Evolutionary conservation across 2,329 filamentous ascomycete genomes (phyloP).

Genomic region (Graphilbum fragrans): DNA sequence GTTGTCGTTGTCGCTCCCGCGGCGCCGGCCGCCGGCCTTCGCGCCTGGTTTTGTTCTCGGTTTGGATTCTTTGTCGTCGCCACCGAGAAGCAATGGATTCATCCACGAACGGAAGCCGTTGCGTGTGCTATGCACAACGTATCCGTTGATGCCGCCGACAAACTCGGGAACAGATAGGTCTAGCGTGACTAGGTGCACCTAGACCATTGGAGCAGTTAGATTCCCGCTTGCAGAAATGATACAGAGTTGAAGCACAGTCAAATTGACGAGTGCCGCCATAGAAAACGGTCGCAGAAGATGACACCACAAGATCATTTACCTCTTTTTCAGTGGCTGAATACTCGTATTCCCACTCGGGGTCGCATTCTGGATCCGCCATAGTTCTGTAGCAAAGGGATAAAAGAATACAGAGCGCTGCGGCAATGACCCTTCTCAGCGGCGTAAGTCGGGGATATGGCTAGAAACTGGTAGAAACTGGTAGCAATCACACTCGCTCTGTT

Average conservation of each 20-base stretch:
- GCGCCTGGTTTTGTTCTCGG: no score
- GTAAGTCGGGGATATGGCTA: no score
- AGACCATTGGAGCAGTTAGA: constrained; percentile 2
- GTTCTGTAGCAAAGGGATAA: neutral
- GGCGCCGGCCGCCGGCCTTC: no score
- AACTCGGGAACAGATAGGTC: constrained; percentile 51
- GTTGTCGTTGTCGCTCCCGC: constrained; percentile 14
- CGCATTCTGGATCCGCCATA: constrained; percentile 27
- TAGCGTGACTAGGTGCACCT: constrained; percentile 54
- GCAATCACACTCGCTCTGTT: no score
- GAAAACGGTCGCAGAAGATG: neutral
- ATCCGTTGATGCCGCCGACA: constrained; percentile 27
- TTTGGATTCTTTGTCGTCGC: constrained; percentile 9
- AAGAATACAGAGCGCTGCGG: no score
- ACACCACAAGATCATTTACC: constrained; percentile 21
- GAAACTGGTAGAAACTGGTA: no score
- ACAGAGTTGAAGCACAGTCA: no score
- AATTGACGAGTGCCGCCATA: neutral
- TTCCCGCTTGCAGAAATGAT: no score
- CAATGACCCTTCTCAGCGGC: no score
- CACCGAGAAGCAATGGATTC: constrained; percentile 13
- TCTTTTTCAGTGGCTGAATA: constrained; percentile 53
- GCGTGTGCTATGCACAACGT: constrained; percentile 22
- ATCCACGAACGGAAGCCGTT: constrained; percentile 32
- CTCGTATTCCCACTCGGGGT: constrained; percentile 55